Conservation (phyloP, 2,329 filamentous ascomycete species). For the Dactylellina parvicollis region DNA sequence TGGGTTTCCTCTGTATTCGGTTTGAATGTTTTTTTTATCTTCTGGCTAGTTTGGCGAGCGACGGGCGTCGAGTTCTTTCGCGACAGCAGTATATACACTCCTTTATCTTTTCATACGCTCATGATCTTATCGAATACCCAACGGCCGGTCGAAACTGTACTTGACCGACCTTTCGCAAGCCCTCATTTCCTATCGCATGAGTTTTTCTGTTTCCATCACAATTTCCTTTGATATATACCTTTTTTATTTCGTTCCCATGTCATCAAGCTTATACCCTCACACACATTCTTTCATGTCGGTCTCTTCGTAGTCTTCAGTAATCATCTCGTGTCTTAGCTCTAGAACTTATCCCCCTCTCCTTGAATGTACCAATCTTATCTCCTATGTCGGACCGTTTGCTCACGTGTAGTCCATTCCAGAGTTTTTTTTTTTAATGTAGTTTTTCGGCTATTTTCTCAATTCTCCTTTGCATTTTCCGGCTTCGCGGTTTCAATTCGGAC, state of each 20-base stretch:
- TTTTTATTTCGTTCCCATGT: slow-evolving; percentile 11
- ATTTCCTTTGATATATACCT: slow-evolving; percentile 13
- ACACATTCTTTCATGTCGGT: slow-evolving; percentile 37
- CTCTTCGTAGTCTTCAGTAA: slow-evolving; percentile 1
- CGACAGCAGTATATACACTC: slow-evolving; percentile 55
- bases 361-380: slow-evolving; percentile 8
- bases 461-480: too few relatives aligned
- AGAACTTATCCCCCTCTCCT: slow-evolving; percentile 18
- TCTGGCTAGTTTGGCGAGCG: slow-evolving; percentile 45
- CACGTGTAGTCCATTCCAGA: too few relatives aligned
- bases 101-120: slow-evolving; percentile 37
- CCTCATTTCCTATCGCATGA: slow-evolving; percentile 38
- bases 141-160: slow-evolving; percentile 33
- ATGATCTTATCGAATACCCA: slow-evolving; percentile 52
- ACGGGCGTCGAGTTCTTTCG: slow-evolving; percentile 56
- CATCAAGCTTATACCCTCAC: slow-evolving; percentile 24
- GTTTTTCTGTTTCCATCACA: slow-evolving; percentile 16
- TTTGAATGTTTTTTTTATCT: slow-evolving; percentile 15
- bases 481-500: not conserved
- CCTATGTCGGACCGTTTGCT: slow-evolving; percentile 10
- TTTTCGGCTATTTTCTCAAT: too few relatives aligned
- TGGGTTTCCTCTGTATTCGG: slow-evolving; percentile 11
- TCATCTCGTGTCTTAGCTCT: slow-evolving; percentile 31
- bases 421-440: too few relatives aligned
- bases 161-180: slow-evolving; percentile 44